Base-by-base conservation (phyloP, 148 eudicot genomes). In the Selenicereus undatus region DNA sequence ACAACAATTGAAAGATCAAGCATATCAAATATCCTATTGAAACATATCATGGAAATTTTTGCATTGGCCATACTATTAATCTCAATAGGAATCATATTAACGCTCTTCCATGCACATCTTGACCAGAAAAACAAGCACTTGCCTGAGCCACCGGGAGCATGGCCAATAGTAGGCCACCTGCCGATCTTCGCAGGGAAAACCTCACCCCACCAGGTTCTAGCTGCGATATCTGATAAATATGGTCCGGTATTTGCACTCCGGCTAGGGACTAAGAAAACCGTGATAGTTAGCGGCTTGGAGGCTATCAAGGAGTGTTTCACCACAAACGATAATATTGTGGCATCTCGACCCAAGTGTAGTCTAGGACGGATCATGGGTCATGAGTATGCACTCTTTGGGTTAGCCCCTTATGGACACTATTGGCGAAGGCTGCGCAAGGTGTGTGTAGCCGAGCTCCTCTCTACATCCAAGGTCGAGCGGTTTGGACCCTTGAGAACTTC, bases 151-250 rank as follows among this genome's bases (percentile, higher is more conserved):
- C 24, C 85, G 0, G 82, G 82, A 9, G 76, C 79, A 71, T 79
- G 82, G 86, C 86, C 86, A 2, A 29, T 83, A 13, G 42, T 83
- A 42, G 82, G 86, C 30, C 86, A 80, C 60, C 80, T 83, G n/a
- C 86, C 26, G 2, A 64, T 51, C 29, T 36, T 83, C 22, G 73
- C 43, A 10, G 62, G 56, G 11, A 24, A 70, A 30, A 71, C 2
- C 32, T 77, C 83, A 1, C 22, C 78, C 32, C 65, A n/a, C 56
- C 80, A 75, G 52, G 76, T 43, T 14, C 75, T 83, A 24, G 80
- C 36, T 1, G 52, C 82, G 72, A 52, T 83, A 79, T 82, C 86
- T 20, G 83, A 76, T 56, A 51, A 70, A 17, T 52, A 70, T 24
- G 86, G 86, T 48, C 83, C 82, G 6, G 71, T 83, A 18, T 83